Evolutionary conservation across 176 grass and related monocot species (phyloP), one percentile per base, ranked within the genome.

Genomic region (Microstegium vimineum): DNA sequence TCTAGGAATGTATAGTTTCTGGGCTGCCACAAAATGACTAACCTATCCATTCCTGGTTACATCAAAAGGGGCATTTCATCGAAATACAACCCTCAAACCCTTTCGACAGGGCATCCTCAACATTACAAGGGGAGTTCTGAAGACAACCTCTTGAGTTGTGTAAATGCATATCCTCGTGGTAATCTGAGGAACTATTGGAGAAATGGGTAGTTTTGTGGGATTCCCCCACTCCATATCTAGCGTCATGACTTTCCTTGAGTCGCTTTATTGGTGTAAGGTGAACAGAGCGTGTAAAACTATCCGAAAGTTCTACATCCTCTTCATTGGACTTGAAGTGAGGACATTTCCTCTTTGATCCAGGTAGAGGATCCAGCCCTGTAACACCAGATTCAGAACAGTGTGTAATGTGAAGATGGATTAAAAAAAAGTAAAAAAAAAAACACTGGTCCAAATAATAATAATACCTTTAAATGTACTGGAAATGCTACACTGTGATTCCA

Each of bases 331-430:
- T 82, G 84, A 82, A 35, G 65, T 80, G 77, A 67, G 34, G 78
- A 40, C 40, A 81, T 93, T 95, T 99, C 87, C 96, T 92, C 89
- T 93, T 99, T 74, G 89, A 99, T 78, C 93, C 93, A 86, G 90
- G 92, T 37, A 91, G 76, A 65, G 86, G 84, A 90, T 95, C 91
- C 82, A 93, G 82, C 77, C 92, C 95, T 98, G 82, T 73, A 65
- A 85, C 46, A 93, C 4, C 76, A 62, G 52, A 71, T 54, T 79
- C 42, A 70, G 47, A 70, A 88, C 18, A 0, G 66, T 17, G 43
- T 10, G 4, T 57, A 69, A 69, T 61, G 30, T n/a, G 47, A 52
- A 83, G 28, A 5, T 60, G 10, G 23, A 22, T 43, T n/a, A n/a
- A 26, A 69, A 35, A 34, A 42, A 47, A 31, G 3, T 17, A 37